Evolutionary conservation across 768 basidiomycete genomes (phyloP).

Genomic region (Trametes cubensis): DNA sequence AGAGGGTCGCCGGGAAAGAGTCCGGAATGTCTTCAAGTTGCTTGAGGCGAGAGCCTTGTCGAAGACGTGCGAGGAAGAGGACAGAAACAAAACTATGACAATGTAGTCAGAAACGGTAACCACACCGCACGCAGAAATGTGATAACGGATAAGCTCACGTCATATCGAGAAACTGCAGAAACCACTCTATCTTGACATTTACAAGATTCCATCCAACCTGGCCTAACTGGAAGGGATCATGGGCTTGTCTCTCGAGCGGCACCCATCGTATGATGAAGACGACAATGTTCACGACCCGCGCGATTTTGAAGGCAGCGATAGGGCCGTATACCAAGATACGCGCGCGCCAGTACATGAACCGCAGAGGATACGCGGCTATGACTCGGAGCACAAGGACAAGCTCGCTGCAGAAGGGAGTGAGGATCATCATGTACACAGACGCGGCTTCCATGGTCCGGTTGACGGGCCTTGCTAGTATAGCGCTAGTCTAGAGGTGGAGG

Average conservation of each 20-base stretch:
- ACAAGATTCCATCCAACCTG: constrained; percentile 8
- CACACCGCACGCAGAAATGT: not conserved
- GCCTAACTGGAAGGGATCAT: constrained; percentile 3
- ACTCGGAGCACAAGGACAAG: constrained; percentile 42
- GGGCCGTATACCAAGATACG: constrained; percentile 6
- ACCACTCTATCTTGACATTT: constrained; percentile 34
- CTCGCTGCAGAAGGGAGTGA: constrained; percentile 41
- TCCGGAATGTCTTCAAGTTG: not conserved
- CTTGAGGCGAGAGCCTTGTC: not conserved
- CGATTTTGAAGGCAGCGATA: constrained; percentile 36
- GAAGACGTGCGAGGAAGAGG: constrained; percentile 6
- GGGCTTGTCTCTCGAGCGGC: not conserved
- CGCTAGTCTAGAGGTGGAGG: not conserved
- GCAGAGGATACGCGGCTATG: constrained; percentile 38
- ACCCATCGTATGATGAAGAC: constrained; percentile 12
- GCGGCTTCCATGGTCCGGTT: not conserved
- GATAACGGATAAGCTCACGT: constrained; percentile 29
- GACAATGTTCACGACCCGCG: constrained; percentile 31
- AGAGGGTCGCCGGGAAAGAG: not conserved
- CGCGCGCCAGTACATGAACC: constrained; percentile 14
- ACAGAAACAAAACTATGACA: not conserved
- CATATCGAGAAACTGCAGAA: constrained; percentile 39
- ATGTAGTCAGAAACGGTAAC: not conserved
- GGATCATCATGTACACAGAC: constrained; percentile 13
- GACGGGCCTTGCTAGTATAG: not conserved